Evolutionary conservation across 202 grass and related monocot species (phyloP).

Genomic region (Zizania palustris): DNA sequence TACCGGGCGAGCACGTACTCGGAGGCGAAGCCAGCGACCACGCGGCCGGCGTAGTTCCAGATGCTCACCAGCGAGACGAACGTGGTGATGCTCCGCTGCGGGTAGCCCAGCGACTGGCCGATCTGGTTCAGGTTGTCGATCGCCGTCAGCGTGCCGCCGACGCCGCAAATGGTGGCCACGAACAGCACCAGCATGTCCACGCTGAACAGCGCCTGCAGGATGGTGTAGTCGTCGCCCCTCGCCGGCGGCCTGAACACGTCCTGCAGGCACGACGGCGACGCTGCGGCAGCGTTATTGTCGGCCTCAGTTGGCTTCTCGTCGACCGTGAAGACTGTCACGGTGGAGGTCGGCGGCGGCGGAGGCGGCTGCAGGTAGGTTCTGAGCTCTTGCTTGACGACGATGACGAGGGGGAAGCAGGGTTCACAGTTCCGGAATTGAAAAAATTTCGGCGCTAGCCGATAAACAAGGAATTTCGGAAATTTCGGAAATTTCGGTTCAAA

Average conservation of each 20-base stretch:
- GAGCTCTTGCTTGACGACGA: constrained; percentile 52
- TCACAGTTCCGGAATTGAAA: no score
- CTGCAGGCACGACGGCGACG: constrained; percentile 21
- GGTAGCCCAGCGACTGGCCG: constrained; percentile 72
- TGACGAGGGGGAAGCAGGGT: constrained; percentile 54
- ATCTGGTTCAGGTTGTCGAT: constrained; percentile 99
- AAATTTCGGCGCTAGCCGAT: no score
- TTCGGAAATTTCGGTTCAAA: no score
- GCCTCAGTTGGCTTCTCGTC: constrained; percentile 9
- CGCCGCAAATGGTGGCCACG: constrained; percentile 65
- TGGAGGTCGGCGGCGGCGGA: neutral
- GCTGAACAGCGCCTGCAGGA: constrained; percentile 75
- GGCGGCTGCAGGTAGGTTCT: constrained; percentile 23
- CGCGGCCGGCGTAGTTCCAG: constrained; percentile 71
- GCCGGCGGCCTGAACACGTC: constrained; percentile 53
- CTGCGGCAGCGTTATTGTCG: neutral
- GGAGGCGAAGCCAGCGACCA: constrained; percentile 57
- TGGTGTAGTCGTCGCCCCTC: constrained; percentile 63
- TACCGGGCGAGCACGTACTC: constrained; percentile 49
- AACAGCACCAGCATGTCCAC: constrained; percentile 72
- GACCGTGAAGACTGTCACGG: neutral
- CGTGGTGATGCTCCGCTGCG: constrained; percentile 43
- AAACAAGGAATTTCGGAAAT: no score
- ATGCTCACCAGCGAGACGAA: constrained; percentile 77
- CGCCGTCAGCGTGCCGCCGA: constrained; percentile 83